A percentile compares a stretch with the other conserved stretches of the same genome.
These are phyloP conservation scores for Daldinia caldariorum DNA, from an alignment of 495 filamentous ascomycete species.

Conservation along the genomic window DNA sequence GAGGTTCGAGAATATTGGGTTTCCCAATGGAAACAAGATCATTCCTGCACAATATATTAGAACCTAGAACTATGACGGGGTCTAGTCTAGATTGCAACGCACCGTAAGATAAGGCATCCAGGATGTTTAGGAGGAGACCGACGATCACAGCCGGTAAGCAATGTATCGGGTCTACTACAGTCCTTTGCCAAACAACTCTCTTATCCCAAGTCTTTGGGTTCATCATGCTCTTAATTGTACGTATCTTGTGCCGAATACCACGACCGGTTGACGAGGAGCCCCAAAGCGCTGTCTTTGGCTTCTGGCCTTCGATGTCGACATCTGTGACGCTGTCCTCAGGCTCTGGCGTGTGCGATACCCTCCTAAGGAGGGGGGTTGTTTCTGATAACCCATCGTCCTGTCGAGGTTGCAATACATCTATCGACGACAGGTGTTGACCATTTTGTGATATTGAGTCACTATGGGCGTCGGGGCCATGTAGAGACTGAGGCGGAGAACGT, in stretches of 20 bases:
- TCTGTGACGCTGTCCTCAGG: constrained; percentile 43
- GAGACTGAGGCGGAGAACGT: constrained; percentile 57
- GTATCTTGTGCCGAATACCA: constrained; percentile 26
- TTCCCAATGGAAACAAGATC: constrained; percentile 93
- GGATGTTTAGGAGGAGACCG: constrained; percentile 87
- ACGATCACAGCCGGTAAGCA: constrained; percentile 87
- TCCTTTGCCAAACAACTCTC: constrained; percentile 68
- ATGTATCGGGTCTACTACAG: constrained; percentile 70
- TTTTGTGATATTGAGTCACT: constrained; percentile 1
- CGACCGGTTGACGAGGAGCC: constrained; percentile 13
- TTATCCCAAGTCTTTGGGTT: constrained; percentile 80
- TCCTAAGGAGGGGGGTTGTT: constrained; percentile 50
- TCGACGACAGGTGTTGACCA: constrained; percentile 25
- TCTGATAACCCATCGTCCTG: constrained; percentile 45
- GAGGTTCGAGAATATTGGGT: constrained; percentile 80
- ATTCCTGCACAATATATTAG: constrained; percentile 65
- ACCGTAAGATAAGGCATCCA: constrained; percentile 96
- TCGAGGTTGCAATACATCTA: constrained; percentile 2
- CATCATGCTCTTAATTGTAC: constrained; percentile 36
- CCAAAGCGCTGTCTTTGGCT: constrained; percentile 32
- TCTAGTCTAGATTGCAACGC: constrained; percentile 28
- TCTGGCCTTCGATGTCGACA: constrained; percentile 56
- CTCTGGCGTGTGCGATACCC: constrained; percentile 41
- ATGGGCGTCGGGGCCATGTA: constrained; percentile 9
- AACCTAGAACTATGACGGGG: background rate